These are phyloP conservation scores for Entrophospora sp. DNA, from an alignment of 192 early-diverging fungal species.

Conservation along the genomic window DNA sequence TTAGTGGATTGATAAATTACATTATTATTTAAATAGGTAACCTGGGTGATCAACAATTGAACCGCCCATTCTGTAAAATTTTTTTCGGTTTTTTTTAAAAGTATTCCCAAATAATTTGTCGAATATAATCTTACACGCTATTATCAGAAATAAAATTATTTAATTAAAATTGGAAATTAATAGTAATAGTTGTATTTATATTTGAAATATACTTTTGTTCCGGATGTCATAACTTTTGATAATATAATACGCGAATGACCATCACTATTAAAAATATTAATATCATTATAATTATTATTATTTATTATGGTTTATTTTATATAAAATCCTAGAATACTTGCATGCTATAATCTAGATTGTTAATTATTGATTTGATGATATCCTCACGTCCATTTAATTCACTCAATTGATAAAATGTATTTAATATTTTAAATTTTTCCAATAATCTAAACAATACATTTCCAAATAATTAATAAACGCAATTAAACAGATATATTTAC, in stretches of 20 bases:
- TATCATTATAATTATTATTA: not conserved
- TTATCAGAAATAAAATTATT: not conserved
- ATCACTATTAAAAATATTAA: constrained; percentile 37
- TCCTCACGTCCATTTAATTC: constrained; percentile 71
- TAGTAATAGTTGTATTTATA: not conserved
- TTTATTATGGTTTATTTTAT: not conserved
- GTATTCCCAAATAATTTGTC: constrained; percentile 53
- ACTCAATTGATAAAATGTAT: constrained; percentile 63
- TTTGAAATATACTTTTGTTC: constrained; percentile 46
- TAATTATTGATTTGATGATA: constrained; percentile 60
- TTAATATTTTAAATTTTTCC: constrained; percentile 70
- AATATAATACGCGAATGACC: constrained; percentile 69
- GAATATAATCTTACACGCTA: constrained; percentile 61
- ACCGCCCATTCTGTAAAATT: constrained; percentile 68
- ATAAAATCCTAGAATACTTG: constrained; percentile 14
- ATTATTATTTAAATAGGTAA: too few relatives aligned
- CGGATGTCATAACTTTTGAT: constrained; percentile 74
- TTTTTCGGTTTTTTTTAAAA: constrained; percentile 44
- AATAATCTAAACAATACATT: constrained; percentile 38
- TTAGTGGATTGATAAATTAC: too few relatives aligned
- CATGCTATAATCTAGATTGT: constrained; percentile 60
- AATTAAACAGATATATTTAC: not conserved
- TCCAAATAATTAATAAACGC: too few relatives aligned
- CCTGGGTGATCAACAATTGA: constrained; percentile 58
- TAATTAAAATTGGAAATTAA: not conserved